phyloP scores from a whole-genome alignment of 2,329 filamentous ascomycete genomes.

The Nothophaeocryptopus gaeumannii region DNA sequence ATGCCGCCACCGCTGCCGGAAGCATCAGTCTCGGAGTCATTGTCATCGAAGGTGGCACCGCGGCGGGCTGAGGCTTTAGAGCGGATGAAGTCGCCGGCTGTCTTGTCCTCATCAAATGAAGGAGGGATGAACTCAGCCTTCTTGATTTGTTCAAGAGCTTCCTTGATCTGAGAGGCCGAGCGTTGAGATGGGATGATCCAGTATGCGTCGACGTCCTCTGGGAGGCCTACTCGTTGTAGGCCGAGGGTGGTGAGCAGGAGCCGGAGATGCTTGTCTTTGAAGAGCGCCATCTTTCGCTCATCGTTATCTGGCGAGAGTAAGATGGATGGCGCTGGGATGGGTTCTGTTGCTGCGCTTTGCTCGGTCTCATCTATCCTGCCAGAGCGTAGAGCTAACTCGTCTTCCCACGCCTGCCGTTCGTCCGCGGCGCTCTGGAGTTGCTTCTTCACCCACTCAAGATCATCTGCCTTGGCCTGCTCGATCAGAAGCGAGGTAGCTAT shows the following conservation, averaged over 20 bases:
- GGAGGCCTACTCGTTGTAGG: constrained; percentile 61
- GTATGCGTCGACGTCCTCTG: constrained; percentile 70
- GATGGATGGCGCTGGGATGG: constrained; percentile 50
- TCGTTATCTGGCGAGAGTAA: constrained; percentile 63
- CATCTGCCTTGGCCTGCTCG: constrained; percentile 72
- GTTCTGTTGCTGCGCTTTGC: constrained; percentile 20
- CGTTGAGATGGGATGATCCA: constrained; percentile 74
- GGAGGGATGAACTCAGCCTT: constrained; percentile 76
- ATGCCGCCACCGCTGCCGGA: constrained; percentile 22
- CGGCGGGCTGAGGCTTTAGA: constrained; percentile 58
- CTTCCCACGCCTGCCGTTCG: constrained; percentile 75
- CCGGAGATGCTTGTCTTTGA: constrained; percentile 84
- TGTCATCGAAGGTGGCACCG: constrained; percentile 58
- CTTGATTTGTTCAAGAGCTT: constrained; percentile 69
- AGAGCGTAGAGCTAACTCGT: constrained; percentile 62
- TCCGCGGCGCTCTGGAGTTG: constrained; percentile 65
- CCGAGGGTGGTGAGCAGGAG: constrained; percentile 77
- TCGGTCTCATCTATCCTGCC: constrained; percentile 33
- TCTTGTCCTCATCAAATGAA: constrained; percentile 69
- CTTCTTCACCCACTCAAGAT: constrained; percentile 78
- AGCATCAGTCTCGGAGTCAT: constrained; percentile 51
- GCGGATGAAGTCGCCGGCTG: constrained; percentile 75
- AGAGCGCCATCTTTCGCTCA: constrained; percentile 68
- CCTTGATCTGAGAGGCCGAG: constrained; percentile 63
- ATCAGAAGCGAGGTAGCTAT: constrained; percentile 77